Conservation (phyloP, 345 rosid genomes). For the Psidium friedrichsthalianum region DNA sequence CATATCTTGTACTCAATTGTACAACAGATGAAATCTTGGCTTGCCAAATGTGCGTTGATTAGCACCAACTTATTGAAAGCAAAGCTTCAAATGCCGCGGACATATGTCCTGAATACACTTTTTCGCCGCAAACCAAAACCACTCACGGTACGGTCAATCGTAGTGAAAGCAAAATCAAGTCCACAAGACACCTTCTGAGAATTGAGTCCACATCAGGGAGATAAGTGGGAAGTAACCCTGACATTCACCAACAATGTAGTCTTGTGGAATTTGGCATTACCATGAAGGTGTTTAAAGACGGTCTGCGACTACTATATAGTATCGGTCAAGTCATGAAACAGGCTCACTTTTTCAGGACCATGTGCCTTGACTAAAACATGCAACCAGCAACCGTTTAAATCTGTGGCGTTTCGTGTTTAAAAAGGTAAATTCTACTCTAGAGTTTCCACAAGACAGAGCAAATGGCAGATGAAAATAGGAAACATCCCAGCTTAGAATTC, state of each 20-base stretch:
- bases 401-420: not conserved
- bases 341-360: not conserved
- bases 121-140: not conserved
- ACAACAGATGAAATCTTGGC: not conserved
- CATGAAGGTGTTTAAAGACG: not conserved
- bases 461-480: not conserved
- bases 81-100: not conserved
- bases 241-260: not conserved
- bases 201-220: not conserved
- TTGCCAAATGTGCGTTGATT: not conserved
- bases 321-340: not conserved
- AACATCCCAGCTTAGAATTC: not conserved
- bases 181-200: not conserved
- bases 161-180: not conserved
- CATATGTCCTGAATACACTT: not conserved
- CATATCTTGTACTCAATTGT: not conserved
- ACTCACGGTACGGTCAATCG: not conserved
- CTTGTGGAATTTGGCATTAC: not conserved
- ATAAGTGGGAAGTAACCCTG: not conserved
- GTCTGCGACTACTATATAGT: not conserved
- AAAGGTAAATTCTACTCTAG: not conserved
- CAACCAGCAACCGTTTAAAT: not conserved
- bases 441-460: not conserved
- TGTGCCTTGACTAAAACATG: not conserved
- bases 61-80: not conserved